Percentiles rank a stretch among this genome's conserved stretches.
These are phyloP conservation scores for Schrenkiella parvula DNA, from an alignment of 345 rosid species.

Conservation along the genomic window DNA sequence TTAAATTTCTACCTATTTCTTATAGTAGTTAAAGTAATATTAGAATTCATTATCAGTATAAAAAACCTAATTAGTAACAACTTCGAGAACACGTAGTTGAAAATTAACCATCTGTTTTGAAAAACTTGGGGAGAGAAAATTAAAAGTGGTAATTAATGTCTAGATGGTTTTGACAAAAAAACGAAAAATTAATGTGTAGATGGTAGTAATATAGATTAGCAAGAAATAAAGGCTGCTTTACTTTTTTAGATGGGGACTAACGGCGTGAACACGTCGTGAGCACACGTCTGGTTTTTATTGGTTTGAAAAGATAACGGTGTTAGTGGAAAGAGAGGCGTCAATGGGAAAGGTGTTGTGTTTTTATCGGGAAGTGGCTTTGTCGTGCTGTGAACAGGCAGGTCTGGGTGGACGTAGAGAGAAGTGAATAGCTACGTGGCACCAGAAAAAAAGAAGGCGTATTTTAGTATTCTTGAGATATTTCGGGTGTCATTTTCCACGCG, in stretches of 20 bases:
- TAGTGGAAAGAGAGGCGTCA: slow-evolving; percentile 35
- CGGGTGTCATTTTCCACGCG: background rate
- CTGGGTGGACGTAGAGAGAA: slow-evolving; percentile 39
- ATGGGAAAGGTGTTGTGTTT: slow-evolving; percentile 56
- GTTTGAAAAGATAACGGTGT: slow-evolving; percentile 43
- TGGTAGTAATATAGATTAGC: slow-evolving; percentile 7
- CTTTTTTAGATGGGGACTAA: slow-evolving; percentile 21
- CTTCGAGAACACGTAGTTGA: background rate
- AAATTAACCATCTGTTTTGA: background rate
- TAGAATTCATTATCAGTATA: background rate
- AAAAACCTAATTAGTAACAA: background rate
- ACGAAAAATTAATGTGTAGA: background rate
- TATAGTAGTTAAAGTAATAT: no score
- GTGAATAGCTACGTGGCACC: slow-evolving; percentile 27
- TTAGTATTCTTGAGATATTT: slow-evolving; percentile 14
- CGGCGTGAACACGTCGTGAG: slow-evolving; percentile 38
- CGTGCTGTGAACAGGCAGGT: slow-evolving; percentile 78
- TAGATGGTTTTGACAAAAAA: background rate
- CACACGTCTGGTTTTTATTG: slow-evolving; percentile 22
- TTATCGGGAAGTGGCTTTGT: slow-evolving; percentile 63
- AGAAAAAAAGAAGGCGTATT: slow-evolving; percentile 22
- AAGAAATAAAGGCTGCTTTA: slow-evolving; percentile 42
- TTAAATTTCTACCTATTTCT: background rate
- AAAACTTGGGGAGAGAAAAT: background rate
- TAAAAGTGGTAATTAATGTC: background rate